Base-by-base conservation (phyloP, 2,329 filamentous ascomycete genomes). In the Acrocalymma vagum region DNA sequence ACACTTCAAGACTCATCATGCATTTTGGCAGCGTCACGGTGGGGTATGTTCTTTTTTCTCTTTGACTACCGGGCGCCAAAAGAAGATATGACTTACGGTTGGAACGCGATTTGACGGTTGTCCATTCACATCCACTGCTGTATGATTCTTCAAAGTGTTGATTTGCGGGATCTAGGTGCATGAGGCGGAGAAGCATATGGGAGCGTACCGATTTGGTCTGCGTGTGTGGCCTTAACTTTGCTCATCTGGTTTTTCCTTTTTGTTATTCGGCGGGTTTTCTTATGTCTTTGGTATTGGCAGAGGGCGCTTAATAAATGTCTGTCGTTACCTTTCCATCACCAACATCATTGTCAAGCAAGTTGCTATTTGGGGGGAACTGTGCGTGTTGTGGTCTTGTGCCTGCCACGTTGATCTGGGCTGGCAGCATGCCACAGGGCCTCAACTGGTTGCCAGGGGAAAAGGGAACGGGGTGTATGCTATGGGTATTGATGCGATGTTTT, bases 291-390 rank as follows among this genome's bases (percentile, higher is more conserved):
- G 37, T 28, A 25, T 34, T 38, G 26, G 36, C 46, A 48, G 42
- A 41, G 42, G 41, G 30, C 38, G 45, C 45, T 46, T 35, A 42
- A 51, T 52, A n/a, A 52, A 55, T 55, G 58, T 57, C 55, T 55
- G 55, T 60, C 55, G 42, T 58, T 58, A 58, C 52, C 51, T 54
- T 48, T 41, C 29, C 42, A n/a, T n/a, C n/a, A n/a, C n/a, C n/a
- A n/a, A n/a, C n/a, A n/a, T n/a, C n/a, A n/a, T n/a, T n/a, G n/a
- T n/a, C n/a, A n/a, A n/a, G n/a, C n/a, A n/a, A n/a, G n/a, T n/a
- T n/a, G n/a, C n/a, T n/a, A n/a, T n/a, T n/a, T n/a, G n/a, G n/a
- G n/a, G n/a, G n/a, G n/a, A n/a, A n/a, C n/a, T n/a, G n/a, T n/a
- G n/a, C n/a, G n/a, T n/a, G n/a, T n/a, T n/a, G n/a, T n/a, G n/a